Evolutionary conservation across 495 filamentous ascomycete species (phyloP), one percentile per base, ranked within the genome.

Genomic region (Beverwykella pulmonaria): DNA sequence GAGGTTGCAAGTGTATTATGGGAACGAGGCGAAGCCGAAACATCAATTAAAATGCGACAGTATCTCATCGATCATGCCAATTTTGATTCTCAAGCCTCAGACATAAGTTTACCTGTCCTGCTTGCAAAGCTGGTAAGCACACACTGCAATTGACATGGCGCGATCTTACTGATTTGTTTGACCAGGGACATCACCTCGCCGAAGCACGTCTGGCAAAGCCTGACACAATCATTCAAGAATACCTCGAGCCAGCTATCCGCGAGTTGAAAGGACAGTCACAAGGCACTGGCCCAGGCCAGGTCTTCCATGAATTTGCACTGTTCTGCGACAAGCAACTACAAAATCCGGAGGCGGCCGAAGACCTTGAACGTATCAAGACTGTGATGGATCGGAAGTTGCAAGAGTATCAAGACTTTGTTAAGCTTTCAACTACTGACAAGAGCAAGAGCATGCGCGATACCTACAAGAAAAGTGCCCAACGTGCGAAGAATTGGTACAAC

Each of bases 311-410:
- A 66, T 98, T 97, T 75, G 94, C 94, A 57, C 85, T 86, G 57
- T 99, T 97, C 71, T 99, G 94, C 73, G 93, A 99, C 74, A 87
- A 89, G 67, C 94, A 98, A 73, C 80, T 98, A 14, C 87, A 95
- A 63, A 93, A 92, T 72, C 83, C 87, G 1, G 91, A 93, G 56
- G 86, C 87, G 55, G 77, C 92, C 20, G 92, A 97, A 73, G 94
- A 99, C 66, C 86, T 95, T 64, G 83, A 86, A 48, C 88, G 94
- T 15, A 82, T 96, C 36, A 82, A 91, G 71, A 91, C 87, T 68
- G 80, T 98, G 26, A 88, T 88, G 68, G 82, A 92, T 68, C 88
- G 87, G 55, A 96, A 97, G 26, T n/a, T 47, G 6, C 60, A 69
- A 39, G 67, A 69, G 39, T 64, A 59, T 20, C 23, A 64, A 36